A percentile compares a stretch with the other conserved stretches of the same genome.
phyloP scores from a whole-genome alignment of 2,329 filamentous ascomycete species.

The Rhytidhysteron rufulum region DNA sequence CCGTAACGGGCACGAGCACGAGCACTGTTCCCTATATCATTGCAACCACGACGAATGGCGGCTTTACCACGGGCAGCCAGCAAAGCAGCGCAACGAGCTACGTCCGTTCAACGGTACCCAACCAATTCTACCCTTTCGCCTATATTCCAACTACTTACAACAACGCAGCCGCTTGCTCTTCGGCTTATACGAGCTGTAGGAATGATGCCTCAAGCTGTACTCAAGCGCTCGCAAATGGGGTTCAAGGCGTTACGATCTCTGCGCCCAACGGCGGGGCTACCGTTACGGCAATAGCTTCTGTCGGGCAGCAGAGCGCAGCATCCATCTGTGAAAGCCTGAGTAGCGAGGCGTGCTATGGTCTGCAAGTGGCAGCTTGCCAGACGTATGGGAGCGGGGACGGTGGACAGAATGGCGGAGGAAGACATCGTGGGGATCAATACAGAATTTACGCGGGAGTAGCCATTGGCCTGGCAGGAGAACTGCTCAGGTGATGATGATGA shows the following conservation, averaged over 20 bases:
- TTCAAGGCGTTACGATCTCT: constrained; percentile 50
- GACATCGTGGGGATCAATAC: constrained; percentile 38
- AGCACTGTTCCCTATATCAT: constrained; percentile 15
- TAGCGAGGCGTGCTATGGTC: constrained; percentile 44
- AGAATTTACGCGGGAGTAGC: constrained; percentile 39
- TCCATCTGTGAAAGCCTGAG: constrained; percentile 37
- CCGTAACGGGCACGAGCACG: constrained; percentile 12
- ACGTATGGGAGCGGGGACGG: constrained; percentile 32
- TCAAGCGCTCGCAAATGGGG: constrained; percentile 43
- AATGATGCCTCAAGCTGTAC: constrained; percentile 40
- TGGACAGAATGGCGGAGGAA: constrained; percentile 18
- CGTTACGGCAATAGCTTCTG: constrained; percentile 39
- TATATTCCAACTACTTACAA: constrained; percentile 52
- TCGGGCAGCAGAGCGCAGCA: constrained; percentile 24
- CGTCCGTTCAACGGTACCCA: constrained; percentile 41
- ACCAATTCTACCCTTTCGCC: constrained; percentile 50
- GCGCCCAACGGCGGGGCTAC: constrained; percentile 50
- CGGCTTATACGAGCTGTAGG: constrained; percentile 52
- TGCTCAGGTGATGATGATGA: constrained; percentile 1
- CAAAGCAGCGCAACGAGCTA: constrained; percentile 10
- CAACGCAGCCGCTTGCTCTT: constrained; percentile 49
- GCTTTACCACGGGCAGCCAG: constrained; percentile 12
- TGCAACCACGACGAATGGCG: constrained; percentile 10
- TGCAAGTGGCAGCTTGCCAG: constrained; percentile 46
- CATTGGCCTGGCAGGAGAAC: constrained; percentile 3